These are phyloP conservation scores for Veloboletus limbatus DNA, from an alignment of 1,284 basidiomycete species.

Conservation along the genomic window DNA sequence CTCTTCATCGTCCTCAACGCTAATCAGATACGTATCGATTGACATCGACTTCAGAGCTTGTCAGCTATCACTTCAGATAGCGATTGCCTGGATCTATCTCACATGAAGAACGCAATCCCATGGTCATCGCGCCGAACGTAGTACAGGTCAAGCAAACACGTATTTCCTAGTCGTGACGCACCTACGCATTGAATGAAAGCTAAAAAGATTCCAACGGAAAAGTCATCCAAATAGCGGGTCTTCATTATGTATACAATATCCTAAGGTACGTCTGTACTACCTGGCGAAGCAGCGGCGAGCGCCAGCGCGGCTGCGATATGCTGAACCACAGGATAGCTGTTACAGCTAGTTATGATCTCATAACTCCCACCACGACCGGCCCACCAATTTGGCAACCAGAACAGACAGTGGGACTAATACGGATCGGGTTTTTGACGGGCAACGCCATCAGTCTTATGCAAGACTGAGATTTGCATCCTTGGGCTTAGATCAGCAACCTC, in stretches of 20 bases:
- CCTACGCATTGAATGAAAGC: background rate
- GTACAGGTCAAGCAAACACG: background rate
- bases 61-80: background rate
- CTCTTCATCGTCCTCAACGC: too few relatives aligned
- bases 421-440: constrained; percentile 71
- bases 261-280: constrained; percentile 23
- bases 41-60: background rate
- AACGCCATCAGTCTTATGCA: constrained; percentile 68
- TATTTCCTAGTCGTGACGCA: background rate
- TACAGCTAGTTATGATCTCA: constrained; percentile 19
- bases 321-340: background rate
- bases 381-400: constrained; percentile 44
- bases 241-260: constrained; percentile 24
- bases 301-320: constrained; percentile 23
- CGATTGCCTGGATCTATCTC: background rate
- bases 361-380: constrained; percentile 15
- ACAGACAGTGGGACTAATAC: constrained; percentile 62
- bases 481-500: constrained; percentile 18
- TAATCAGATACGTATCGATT: too few relatives aligned
- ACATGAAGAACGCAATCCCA: too few relatives aligned
- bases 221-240: constrained; percentile 2
- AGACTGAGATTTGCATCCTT: constrained; percentile 58
- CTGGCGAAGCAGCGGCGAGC: constrained; percentile 10
- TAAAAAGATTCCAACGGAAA: background rate
- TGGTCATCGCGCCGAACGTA: background rate